These are phyloP conservation scores for Paraphoma sp. DNA, from an alignment of 2,329 filamentous ascomycete species.

Conservation along the genomic window DNA sequence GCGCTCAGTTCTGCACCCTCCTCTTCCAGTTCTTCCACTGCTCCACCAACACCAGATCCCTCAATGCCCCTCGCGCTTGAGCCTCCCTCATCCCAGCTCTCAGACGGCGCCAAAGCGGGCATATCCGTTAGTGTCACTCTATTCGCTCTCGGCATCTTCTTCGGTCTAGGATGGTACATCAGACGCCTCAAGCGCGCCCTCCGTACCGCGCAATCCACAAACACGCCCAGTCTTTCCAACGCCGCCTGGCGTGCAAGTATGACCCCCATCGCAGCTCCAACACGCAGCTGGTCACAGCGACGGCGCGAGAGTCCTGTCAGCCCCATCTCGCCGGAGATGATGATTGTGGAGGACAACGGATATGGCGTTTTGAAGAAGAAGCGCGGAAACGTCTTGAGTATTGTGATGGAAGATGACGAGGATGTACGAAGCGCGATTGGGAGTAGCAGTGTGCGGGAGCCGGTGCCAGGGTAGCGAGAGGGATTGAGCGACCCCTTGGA, in stretches of 20 bases:
- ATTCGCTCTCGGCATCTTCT: slow-evolving; percentile 18
- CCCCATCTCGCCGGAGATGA: slow-evolving; percentile 14
- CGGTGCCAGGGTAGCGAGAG: slow-evolving; percentile 35
- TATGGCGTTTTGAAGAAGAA: slow-evolving; percentile 24
- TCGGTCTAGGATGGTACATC: slow-evolving; percentile 30
- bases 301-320: slow-evolving; percentile 10
- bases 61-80: slow-evolving; percentile 15
- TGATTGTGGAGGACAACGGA: slow-evolving; percentile 7
- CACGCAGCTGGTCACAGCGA: background rate
- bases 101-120: slow-evolving; percentile 30
- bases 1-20: background rate
- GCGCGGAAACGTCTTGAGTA: slow-evolving; percentile 25
- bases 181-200: slow-evolving; percentile 31
- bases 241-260: slow-evolving; percentile 13
- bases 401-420: slow-evolving; percentile 31
- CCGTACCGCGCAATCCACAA: slow-evolving; percentile 17
- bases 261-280: slow-evolving; percentile 3
- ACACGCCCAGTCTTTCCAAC: slow-evolving; percentile 14
- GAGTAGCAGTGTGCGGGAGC: slow-evolving; percentile 18
- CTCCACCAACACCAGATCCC: slow-evolving; percentile 10
- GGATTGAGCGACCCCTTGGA: slow-evolving; percentile 31
- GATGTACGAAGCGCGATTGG: slow-evolving; percentile 16
- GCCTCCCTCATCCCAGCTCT: slow-evolving; percentile 16
- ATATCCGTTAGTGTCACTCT: slow-evolving; percentile 23
- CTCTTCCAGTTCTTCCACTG: background rate